Conservation (phyloP, 345 rosid species). For the Eucalyptus coolabah region DNA sequence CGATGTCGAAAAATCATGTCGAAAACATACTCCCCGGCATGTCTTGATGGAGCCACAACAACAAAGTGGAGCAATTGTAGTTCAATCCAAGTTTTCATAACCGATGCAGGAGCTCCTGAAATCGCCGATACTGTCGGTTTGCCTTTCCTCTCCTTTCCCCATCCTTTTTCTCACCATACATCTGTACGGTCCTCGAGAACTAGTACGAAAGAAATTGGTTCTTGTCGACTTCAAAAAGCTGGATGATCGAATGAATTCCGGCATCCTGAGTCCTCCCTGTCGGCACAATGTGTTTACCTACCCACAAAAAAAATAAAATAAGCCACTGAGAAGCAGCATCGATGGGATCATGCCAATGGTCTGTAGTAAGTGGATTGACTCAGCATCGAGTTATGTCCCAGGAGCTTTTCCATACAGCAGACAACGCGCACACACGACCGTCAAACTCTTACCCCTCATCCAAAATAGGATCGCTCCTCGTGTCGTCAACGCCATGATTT, state of each 20-base stretch:
- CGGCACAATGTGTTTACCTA: background rate
- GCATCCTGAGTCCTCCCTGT: background rate
- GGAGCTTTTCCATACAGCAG: background rate
- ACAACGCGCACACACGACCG: background rate
- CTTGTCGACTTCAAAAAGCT: background rate
- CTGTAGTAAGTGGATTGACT: background rate
- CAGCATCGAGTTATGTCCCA: background rate
- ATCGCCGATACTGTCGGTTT: background rate
- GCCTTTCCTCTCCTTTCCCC: background rate
- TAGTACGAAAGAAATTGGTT: background rate
- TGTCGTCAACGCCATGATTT: background rate
- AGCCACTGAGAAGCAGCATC: background rate
- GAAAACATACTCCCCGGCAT: too few species aligned
- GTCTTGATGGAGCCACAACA: background rate
- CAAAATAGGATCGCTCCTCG: too few species aligned
- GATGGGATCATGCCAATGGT: background rate
- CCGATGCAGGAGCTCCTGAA: background rate
- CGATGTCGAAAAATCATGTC: background rate
- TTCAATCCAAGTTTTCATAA: background rate
- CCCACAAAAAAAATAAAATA: background rate
- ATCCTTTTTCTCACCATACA: background rate
- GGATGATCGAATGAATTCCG: background rate
- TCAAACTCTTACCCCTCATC: background rate
- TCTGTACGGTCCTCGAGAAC: background rate
- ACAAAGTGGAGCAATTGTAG: fast-evolving